Conservation (phyloP, 164 flowering plant genomes). For the Malania oleifera region DNA sequence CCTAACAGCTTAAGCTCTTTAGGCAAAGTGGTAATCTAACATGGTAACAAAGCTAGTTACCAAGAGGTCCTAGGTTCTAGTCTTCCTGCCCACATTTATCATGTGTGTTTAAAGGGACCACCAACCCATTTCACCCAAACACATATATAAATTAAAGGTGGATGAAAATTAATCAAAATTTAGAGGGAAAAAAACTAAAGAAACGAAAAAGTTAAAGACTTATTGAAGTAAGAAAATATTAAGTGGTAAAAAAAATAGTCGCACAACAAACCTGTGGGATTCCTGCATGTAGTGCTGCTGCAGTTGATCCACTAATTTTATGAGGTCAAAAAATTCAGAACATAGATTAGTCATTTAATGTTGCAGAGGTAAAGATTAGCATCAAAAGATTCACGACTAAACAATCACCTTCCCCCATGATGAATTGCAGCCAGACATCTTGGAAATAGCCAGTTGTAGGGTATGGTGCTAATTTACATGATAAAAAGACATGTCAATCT, state of each 20-base stretch:
- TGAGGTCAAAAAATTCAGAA: slow-evolving; percentile 5
- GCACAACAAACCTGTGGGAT: slow-evolving; percentile 65
- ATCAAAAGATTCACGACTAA: neutral
- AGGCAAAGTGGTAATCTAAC: too few species aligned
- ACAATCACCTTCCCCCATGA: slow-evolving; percentile 88
- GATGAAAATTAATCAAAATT: too few species aligned
- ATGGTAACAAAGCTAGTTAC: too few species aligned
- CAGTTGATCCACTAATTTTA: slow-evolving; percentile 77
- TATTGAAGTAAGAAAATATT: too few species aligned
- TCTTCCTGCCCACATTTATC: too few species aligned
- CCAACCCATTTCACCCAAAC: too few species aligned
- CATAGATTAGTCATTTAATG: neutral
- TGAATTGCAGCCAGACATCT: slow-evolving; percentile 76
- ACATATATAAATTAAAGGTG: too few species aligned
- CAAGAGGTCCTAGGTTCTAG: too few species aligned
- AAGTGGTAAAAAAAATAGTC: neutral
- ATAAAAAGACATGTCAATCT: slow-evolving; percentile 16
- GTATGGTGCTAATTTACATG: slow-evolving; percentile 44
- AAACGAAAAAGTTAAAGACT: too few species aligned
- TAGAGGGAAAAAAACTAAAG: too few species aligned
- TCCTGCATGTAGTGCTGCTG: slow-evolving; percentile 85
- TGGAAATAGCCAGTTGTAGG: slow-evolving; percentile 82
- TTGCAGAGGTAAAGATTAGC: slow-evolving; percentile 6
- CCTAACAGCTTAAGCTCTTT: too few species aligned
- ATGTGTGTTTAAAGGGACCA: too few species aligned